Evolutionary conservation across 352 stramenopile species (phyloP).

Genomic region (Pythium aquatile): DNA sequence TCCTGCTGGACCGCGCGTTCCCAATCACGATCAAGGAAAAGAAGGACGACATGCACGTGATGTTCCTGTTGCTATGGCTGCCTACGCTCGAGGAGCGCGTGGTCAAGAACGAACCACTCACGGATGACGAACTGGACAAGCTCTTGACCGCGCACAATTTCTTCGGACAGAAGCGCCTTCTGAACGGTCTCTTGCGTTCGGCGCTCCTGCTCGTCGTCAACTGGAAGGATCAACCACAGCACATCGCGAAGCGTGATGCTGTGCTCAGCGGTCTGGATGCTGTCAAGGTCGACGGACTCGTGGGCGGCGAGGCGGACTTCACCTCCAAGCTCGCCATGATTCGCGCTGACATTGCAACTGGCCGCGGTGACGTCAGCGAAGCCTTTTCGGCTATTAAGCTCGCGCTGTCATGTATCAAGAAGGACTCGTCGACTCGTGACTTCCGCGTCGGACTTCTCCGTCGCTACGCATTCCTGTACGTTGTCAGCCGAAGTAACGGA

Average conservation of each 20-base stretch:
- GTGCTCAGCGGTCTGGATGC: constrained; percentile 20
- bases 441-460: constrained; percentile 15
- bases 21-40: constrained; percentile 20
- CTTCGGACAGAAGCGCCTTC: constrained; percentile 46
- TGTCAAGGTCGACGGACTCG: constrained; percentile 21
- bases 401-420: constrained; percentile 16
- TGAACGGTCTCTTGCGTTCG: constrained; percentile 42
- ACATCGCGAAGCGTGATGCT: constrained; percentile 14
- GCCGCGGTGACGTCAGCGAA: constrained; percentile 2
- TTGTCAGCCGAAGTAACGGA: constrained; percentile 7
- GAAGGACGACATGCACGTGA: constrained; percentile 38
- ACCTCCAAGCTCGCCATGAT: constrained; percentile 20
- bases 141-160: constrained; percentile 43
- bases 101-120: constrained; percentile 14
- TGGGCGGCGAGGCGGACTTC: constrained; percentile 19
- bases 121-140: constrained; percentile 25
- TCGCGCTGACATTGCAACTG: constrained; percentile 12
- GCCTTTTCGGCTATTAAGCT: constrained; percentile 14
- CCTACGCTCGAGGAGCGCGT: constrained; percentile 37
- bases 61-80: constrained; percentile 51
- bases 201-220: constrained; percentile 19
- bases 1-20: constrained; percentile 17
- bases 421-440: constrained; percentile 4
- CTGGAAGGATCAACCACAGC: constrained; percentile 18
- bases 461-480: constrained; percentile 21